Evolutionary conservation across 768 basidiomycete genomes (phyloP), one percentile per base, ranked within the genome.

Genomic region (Cyathus striatus): DNA sequence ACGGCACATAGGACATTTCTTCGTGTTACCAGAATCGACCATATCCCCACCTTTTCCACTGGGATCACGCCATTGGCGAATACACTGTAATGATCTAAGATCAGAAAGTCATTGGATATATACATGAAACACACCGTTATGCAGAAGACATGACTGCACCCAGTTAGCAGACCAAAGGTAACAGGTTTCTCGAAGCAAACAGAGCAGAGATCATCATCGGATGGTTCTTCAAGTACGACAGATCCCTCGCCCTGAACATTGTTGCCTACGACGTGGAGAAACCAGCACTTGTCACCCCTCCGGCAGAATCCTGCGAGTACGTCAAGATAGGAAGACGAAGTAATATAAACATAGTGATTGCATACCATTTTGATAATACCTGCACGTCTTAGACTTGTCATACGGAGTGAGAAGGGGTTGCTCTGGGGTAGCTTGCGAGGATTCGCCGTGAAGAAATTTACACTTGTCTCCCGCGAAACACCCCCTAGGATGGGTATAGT

Each of bases 1-100:
- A 23, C 89, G 81, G 55, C 88, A 90, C 65, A 86, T 79, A 0
- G 89, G 88, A 54, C 89, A 91, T 34, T 74, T 79, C 67, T 90
- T 90, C 48, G 74, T 81, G 41, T 74, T 79, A 17, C 75, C 76
- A 4, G 82, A 79, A 26, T 65, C 60, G 18, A 77, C 57, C 5
- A 77, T 58, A 42, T 80, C 82, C 1, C 58, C 56, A 2, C 67
- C 63, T 56, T 79, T 83, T 16, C 68, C 73, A 6, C 59, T 54
- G n/a, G 73, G 73, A 48, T 78, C 77, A 21, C 89, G 78, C 89
- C 89, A 91, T 52, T 78, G 76, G 34, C 79, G 80, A 46, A 91
- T 86, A 56, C 89, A 91, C 83, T 89, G 50, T 21, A 40, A 24
- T 23, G 12, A 38, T 34, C 35, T 38, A 52, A 25, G 46, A 37